phyloP scores from a whole-genome alignment of 306 rosid genomes.

The Phaseolus lunatus region DNA sequence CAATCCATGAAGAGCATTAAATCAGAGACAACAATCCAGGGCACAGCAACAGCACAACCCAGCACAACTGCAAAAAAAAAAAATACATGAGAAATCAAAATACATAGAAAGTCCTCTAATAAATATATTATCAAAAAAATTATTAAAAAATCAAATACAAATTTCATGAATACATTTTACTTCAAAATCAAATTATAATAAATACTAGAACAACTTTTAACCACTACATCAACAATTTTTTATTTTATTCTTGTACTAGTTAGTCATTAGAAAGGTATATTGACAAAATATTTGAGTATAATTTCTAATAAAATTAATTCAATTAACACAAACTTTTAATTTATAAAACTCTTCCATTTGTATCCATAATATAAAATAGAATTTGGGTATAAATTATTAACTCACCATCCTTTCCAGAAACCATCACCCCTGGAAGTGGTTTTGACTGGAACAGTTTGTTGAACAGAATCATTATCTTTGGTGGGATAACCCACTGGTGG shows the following conservation, averaged over 20 bases:
- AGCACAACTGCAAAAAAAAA: conserved; percentile 58
- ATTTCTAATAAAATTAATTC: neutral
- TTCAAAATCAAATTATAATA: too few relatives aligned
- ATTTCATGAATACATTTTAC: too few relatives aligned
- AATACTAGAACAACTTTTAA: too few relatives aligned
- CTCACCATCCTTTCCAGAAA: conserved; percentile 71
- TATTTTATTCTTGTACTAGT: too few relatives aligned
- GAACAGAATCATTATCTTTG: conserved; percentile 45
- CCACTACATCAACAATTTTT: too few relatives aligned
- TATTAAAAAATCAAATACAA: too few relatives aligned
- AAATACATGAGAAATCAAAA: neutral
- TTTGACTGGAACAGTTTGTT: conserved; percentile 41
- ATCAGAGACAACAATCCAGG: conserved; percentile 56
- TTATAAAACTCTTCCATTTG: too few relatives aligned
- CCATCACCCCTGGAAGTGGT: conserved; percentile 64
- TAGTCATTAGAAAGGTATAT: too few relatives aligned
- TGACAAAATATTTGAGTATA: neutral
- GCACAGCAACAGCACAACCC: conserved; percentile 69
- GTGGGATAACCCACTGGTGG: conserved; percentile 59
- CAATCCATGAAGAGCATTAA: neutral
- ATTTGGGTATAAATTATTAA: neutral
- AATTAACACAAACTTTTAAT: neutral
- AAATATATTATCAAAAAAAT: too few relatives aligned
- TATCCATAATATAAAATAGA: neutral
- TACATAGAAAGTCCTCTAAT: too few relatives aligned